Conservation (phyloP, 1,139 yeast genomes). For the Suhomyces kunorum region DNA sequence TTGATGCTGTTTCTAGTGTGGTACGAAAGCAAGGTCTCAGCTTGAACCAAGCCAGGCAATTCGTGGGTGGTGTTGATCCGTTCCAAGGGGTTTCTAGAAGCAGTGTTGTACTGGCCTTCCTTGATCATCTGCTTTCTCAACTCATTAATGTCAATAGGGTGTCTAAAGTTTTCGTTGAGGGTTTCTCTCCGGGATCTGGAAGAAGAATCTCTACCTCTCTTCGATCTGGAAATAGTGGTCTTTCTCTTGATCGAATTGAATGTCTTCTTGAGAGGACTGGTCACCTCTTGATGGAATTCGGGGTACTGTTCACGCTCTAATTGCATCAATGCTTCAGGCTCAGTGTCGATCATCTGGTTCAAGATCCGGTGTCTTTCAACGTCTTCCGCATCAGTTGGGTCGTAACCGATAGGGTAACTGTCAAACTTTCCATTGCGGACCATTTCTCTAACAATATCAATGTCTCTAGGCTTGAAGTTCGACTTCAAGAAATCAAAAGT, state of each 20-base stretch:
- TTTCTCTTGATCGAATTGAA: conserved; percentile 36
- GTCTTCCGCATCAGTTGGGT: conserved; percentile 57
- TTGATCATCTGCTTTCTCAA: conserved; percentile 46
- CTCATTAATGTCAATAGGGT: conserved; percentile 38
- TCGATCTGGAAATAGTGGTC: conserved; percentile 25
- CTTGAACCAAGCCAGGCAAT: conserved; percentile 53
- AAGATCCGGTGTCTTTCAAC: conserved; percentile 45
- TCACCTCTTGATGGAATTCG: conserved; percentile 16
- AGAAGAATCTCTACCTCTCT: conserved; percentile 21
- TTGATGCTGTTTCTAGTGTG: conserved; percentile 45
- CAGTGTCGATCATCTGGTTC: conserved; percentile 34
- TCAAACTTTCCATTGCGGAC: conserved; percentile 48
- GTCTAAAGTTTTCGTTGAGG: conserved; percentile 33
- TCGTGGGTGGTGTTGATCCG: conserved; percentile 50
- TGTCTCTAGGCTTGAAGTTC: conserved; percentile 52
- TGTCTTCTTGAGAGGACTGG: conserved; percentile 33
- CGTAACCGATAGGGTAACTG: conserved; percentile 55
- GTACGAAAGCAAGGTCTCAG: conserved; percentile 48
- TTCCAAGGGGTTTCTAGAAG: conserved; percentile 36
- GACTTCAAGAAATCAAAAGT: conserved; percentile 47
- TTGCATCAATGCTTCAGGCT: conserved; percentile 39
- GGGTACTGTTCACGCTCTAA: conserved; percentile 28
- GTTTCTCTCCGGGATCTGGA: conserved; percentile 35
- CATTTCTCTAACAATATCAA: conserved; percentile 56
- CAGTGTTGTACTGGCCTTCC: conserved; percentile 39